These are phyloP conservation scores for Trapa incisa DNA, from an alignment of 345 rosid genomes.

Conservation along the genomic window DNA sequence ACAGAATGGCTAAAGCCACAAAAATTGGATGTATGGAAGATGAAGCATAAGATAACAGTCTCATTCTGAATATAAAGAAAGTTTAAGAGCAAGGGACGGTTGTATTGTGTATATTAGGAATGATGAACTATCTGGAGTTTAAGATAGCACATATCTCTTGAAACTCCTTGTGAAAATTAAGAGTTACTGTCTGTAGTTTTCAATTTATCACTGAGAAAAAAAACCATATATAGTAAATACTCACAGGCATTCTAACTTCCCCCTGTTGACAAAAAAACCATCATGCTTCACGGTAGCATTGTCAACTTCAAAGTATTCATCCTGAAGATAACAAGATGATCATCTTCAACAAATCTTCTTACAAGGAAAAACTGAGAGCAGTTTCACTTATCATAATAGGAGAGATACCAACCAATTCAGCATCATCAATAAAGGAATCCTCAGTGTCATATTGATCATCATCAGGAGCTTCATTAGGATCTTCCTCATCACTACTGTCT, in stretches of 20 bases:
- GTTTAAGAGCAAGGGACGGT: too few species aligned
- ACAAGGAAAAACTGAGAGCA: background rate
- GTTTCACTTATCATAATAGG: background rate
- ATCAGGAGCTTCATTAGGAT: conserved; percentile 66
- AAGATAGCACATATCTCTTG: too few species aligned
- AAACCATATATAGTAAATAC: conserved; percentile 8
- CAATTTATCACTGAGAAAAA: too few species aligned
- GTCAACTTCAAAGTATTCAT: conserved; percentile 96
- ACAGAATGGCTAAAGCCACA: background rate
- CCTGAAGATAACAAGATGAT: conserved; percentile 33
- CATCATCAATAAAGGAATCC: conserved; percentile 93
- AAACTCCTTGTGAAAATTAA: background rate
- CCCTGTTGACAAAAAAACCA: conserved; percentile 89
- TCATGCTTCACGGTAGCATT: conserved; percentile 74
- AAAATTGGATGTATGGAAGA: background rate
- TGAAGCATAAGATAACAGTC: background rate
- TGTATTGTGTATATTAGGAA: too few species aligned
- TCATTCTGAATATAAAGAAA: background rate
- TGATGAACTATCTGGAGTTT: too few species aligned
- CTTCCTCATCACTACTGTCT: conserved; percentile 91
- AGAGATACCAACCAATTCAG: conserved; percentile 61
- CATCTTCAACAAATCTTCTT: background rate
- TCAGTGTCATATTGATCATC: conserved; percentile 95
- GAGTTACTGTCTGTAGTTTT: background rate
- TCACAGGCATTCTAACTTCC: conserved; percentile 77